Percentiles rank a stretch among this genome's conserved stretches.
Conservation (phyloP, 306 rosid genomes). For the Inga oerstediana region DNA sequence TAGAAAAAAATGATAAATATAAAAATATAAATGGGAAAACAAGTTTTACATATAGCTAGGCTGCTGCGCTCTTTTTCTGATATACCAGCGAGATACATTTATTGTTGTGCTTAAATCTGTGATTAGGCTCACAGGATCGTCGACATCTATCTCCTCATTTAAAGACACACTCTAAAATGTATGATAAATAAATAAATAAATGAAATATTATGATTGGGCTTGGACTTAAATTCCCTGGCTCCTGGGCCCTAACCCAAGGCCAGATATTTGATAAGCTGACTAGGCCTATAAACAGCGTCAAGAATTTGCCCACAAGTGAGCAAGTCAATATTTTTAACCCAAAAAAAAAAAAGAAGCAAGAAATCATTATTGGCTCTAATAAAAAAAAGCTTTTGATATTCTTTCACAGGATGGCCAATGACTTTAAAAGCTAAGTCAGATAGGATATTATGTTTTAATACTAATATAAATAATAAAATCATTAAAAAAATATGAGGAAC, state of each 20-base stretch:
- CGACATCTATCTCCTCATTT: too few relatives aligned
- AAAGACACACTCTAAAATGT: too few relatives aligned
- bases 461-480: not conserved
- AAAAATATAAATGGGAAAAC: too few relatives aligned
- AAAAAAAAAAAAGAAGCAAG: fast-evolving
- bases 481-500: not conserved
- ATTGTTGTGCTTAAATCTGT: too few relatives aligned
- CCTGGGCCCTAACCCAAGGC: not conserved
- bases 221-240: not conserved
- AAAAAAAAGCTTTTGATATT: not conserved
- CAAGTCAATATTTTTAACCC: not conserved
- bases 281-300: not conserved
- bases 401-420: not conserved
- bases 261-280: not conserved
- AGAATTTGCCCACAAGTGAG: not conserved
- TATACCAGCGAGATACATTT: too few relatives aligned
- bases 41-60: too few relatives aligned
- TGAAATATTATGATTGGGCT: not conserved
- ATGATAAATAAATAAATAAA: too few relatives aligned
- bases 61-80: too few relatives aligned
- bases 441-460: not conserved
- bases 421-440: not conserved
- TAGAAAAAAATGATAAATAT: too few relatives aligned
- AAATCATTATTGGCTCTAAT: too few relatives aligned
- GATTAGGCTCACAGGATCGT: too few relatives aligned